A percentile compares a stretch with the other conserved stretches of the same genome.
Evolutionary conservation across 495 filamentous ascomycete genomes (phyloP).

Genomic region (Aspergillus cavernicola): DNA sequence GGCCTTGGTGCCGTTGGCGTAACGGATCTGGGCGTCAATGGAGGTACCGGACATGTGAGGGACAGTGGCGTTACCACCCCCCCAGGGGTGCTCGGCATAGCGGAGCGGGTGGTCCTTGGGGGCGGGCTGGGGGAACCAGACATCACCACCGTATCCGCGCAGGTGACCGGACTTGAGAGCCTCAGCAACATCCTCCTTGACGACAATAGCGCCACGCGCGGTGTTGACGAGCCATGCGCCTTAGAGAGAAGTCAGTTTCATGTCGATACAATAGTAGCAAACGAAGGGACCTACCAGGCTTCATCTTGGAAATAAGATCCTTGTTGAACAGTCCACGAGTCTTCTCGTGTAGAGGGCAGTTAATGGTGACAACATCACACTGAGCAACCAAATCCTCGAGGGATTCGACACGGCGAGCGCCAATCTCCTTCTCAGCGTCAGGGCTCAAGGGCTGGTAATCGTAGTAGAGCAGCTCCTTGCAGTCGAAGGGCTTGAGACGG

Average conservation of each 20-base stretch:
- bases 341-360: constrained; percentile 98
- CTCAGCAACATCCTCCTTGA: constrained; percentile 97
- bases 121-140: constrained; percentile 91
- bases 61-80: constrained; percentile 96
- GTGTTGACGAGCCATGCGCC: constrained; percentile 97
- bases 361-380: constrained; percentile 98
- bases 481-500: constrained; percentile 93
- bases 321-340: constrained; percentile 97
- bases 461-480: constrained; percentile 99
- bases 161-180: constrained; percentile 92
- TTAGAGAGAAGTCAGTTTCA: constrained; percentile 24
- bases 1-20: constrained; percentile 81
- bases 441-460: constrained; percentile 92
- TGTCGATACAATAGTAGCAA: not conserved
- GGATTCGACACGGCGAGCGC: constrained; percentile 78
- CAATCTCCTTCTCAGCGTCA: constrained; percentile 94
- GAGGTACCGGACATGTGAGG: constrained; percentile 98
- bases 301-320: constrained; percentile 99
- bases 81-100: constrained; percentile 89
- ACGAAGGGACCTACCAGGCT: constrained; percentile 61
- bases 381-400: constrained; percentile 94
- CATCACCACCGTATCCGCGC: constrained; percentile 94
- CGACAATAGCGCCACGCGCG: constrained; percentile 95
- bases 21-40: constrained; percentile 94
- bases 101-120: constrained; percentile 93